phyloP scores from a whole-genome alignment of 164 flowering plant species.

The Aristolochia fimbriata region DNA sequence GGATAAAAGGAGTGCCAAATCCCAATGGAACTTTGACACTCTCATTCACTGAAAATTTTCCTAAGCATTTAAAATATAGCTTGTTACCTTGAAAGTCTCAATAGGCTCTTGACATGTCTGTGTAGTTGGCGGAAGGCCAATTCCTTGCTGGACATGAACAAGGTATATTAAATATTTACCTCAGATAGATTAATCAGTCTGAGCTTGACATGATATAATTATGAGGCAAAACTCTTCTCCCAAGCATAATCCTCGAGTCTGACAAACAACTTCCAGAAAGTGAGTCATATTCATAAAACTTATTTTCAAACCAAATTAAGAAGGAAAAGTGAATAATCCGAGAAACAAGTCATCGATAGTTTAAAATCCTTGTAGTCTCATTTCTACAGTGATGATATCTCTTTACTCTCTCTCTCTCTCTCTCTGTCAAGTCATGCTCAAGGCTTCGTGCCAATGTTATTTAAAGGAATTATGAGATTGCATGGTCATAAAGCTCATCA shows the following conservation, averaged over 20 bases:
- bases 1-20: constrained; percentile 8
- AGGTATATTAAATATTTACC: neutral
- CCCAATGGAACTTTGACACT: constrained; percentile 12
- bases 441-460: neutral
- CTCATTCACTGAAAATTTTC: constrained; percentile 5
- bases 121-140: neutral
- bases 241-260: neutral
- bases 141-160: neutral
- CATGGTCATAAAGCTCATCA: neutral
- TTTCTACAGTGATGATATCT: too few relatives aligned
- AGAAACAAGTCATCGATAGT: too few relatives aligned
- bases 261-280: neutral
- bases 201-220: neutral
- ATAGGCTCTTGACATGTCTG: neutral
- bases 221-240: neutral
- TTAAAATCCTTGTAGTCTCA: too few relatives aligned
- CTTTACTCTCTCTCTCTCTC: too few relatives aligned
- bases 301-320: neutral
- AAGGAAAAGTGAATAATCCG: neutral
- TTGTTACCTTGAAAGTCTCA: constrained; percentile 6
- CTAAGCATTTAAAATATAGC: constrained; percentile 1
- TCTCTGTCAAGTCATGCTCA: neutral
- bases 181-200: neutral
- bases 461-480: neutral
- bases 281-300: neutral